Evolutionary conservation across 345 rosid genomes (phyloP), one percentile per base, ranked within the genome.

Genomic region (Passiflora organensis): DNA sequence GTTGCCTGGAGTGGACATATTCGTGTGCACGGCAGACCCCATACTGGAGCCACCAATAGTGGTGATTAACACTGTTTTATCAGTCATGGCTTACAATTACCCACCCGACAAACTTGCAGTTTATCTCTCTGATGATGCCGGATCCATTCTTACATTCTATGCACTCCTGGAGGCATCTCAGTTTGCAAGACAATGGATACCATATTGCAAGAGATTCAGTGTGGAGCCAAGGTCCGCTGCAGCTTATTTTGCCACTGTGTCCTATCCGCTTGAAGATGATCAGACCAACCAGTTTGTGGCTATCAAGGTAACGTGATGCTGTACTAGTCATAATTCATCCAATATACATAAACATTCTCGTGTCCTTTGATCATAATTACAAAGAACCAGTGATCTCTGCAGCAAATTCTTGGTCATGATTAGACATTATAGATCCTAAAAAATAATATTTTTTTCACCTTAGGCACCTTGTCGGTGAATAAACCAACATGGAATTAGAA

Each of bases 1-100:
- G 13, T 63, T 81, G 4, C 95, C 95, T 0, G 72, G 48, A 36
- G 68, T 89, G 4, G 96, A 89, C 67, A 50, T 85, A 5, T 85
- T 89, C 32, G 80, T 83, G 8, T 81, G 89, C 85, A 85, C 89
- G 16, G 91, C 89, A 10, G 85, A 82, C 48, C 89, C 88, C 0
- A 67, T 19, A 15, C 64, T 80, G n/a, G 96, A 89, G 78, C 96
- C 91, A 48, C 91, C 95, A 19, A 15, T 56, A 39, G 23, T 89
- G 85, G 95, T 81, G 69, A 63, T 82, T 0, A 85, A 78, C 78
- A 89, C 89, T 0, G 69, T 83, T 11, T 60, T 85, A 59, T 85
- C 96, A 3, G 79, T 76, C 5, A 55, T 76, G 75, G 70, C 89
- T 4, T 80, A 72, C 2, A 71, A 82, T 49, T 85, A 85, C 45